phyloP scores from a whole-genome alignment of 2,329 filamentous ascomycete species.

The Arthroderma uncinatum region DNA sequence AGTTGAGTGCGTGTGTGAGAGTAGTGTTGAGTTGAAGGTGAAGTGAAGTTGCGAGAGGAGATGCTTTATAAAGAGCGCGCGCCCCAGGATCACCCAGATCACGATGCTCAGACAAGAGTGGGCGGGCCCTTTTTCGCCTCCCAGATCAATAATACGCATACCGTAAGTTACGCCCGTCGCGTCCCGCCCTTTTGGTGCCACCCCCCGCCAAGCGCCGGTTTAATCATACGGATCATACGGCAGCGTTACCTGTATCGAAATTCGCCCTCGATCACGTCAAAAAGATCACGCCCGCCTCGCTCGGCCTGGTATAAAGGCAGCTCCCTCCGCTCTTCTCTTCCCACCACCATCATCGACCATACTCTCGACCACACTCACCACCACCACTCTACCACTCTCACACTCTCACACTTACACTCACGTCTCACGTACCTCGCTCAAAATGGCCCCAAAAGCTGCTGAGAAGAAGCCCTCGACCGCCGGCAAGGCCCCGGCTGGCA shows the following conservation, averaged over 20 bases:
- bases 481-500: slow-evolving; percentile 78
- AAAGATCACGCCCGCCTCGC: slow-evolving; percentile 34
- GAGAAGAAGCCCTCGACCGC: slow-evolving; percentile 94
- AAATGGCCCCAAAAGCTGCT: slow-evolving; percentile 95
- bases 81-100: slow-evolving; percentile 40
- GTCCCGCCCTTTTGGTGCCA: slow-evolving; percentile 17
- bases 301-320: slow-evolving; percentile 22
- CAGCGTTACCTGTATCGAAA: slow-evolving; percentile 34
- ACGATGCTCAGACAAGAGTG: too few species aligned
- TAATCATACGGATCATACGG: slow-evolving; percentile 39
- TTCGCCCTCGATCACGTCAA: slow-evolving; percentile 33
- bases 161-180: background rate
- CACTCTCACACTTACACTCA: slow-evolving; percentile 8
- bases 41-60: slow-evolving; percentile 13
- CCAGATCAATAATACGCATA: slow-evolving; percentile 29
- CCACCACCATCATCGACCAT: slow-evolving; percentile 10
- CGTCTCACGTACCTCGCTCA: background rate
- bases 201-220: background rate
- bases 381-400: slow-evolving; percentile 13
- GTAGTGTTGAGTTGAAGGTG: slow-evolving; percentile 16
- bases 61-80: slow-evolving; percentile 18
- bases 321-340: slow-evolving; percentile 28
- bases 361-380: slow-evolving; percentile 12
- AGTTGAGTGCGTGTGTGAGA: too few species aligned
- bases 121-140: slow-evolving; percentile 26